Percentiles rank a stretch among this genome's conserved stretches.
Conservation (phyloP, 805 yeast genomes). For the Wickerhamiella qilinensis region DNA sequence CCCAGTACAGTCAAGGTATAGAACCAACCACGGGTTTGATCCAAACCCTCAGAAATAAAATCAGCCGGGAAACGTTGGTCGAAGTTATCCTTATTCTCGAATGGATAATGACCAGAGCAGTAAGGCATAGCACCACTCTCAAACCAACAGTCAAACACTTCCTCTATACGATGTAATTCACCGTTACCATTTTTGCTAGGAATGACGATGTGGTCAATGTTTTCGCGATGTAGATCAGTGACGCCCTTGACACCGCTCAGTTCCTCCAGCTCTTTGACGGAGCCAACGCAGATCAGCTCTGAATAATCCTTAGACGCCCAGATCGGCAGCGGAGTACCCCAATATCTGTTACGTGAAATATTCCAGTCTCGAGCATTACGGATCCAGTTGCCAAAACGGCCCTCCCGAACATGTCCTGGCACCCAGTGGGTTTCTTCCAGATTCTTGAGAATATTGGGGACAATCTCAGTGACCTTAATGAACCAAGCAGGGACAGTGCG, state of each 20-base stretch:
- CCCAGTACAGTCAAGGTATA: constrained; percentile 92
- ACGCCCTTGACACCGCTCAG: constrained; percentile 70
- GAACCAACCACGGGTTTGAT: constrained; percentile 99
- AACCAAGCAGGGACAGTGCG: constrained; percentile 99
- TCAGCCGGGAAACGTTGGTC: constrained; percentile 79
- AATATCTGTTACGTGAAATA: constrained; percentile 91
- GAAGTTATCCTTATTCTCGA: constrained; percentile 65
- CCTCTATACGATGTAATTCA: constrained; percentile 74
- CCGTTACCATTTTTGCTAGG: constrained; percentile 89
- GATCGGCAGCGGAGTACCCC: constrained; percentile 99
- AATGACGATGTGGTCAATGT: constrained; percentile 78
- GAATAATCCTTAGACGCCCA: constrained; percentile 92
- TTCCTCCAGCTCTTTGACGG: constrained; percentile 70
- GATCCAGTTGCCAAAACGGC: constrained; percentile 95
- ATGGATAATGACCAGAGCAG: constrained; percentile 93
- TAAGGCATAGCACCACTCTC: constrained; percentile 99
- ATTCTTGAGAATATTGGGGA: constrained; percentile 78
- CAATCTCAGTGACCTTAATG: constrained; percentile 70
- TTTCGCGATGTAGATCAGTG: constrained; percentile 87
- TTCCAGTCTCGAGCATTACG: constrained; percentile 99
- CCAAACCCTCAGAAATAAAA: constrained; percentile 96
- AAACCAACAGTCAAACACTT: constrained; percentile 99
- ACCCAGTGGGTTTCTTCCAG: constrained; percentile 90
- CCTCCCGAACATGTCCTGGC: constrained; percentile 76
- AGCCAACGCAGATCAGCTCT: constrained; percentile 87